phyloP scores from a whole-genome alignment of 169 alveolate species.

The Plasmodium coatneyi region DNA sequence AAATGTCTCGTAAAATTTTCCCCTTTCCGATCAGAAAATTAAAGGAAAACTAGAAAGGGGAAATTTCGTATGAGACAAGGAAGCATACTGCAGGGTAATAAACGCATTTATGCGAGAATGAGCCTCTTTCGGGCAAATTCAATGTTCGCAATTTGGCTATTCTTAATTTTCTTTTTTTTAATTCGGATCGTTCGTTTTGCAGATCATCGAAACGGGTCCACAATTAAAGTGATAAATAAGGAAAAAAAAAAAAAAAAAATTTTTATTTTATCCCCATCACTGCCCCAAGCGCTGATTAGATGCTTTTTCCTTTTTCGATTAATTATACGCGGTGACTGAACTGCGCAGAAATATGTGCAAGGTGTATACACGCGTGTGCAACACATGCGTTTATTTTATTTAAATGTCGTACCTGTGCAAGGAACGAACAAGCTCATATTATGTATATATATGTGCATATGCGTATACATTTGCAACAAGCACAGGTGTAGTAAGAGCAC shows the following conservation, averaged over 20 bases:
- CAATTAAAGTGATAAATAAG: neutral
- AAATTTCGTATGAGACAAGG: neutral
- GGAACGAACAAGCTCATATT: neutral
- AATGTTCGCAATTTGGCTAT: neutral
- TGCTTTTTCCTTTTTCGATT: neutral
- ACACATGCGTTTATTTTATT: neutral
- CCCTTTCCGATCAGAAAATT: neutral
- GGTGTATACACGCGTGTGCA: neutral
- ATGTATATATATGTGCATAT: neutral
- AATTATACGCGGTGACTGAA: neutral
- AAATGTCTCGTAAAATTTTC: neutral
- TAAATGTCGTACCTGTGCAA: neutral
- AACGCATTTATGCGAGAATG: neutral
- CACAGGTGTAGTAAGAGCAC: neutral
- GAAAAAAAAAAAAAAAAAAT: neutral
- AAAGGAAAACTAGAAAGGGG: neutral
- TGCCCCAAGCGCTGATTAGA: neutral
- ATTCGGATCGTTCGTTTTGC: neutral
- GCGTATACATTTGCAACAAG: neutral
- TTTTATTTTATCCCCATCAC: neutral
- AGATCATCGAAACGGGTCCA: neutral
- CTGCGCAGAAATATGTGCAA: neutral
- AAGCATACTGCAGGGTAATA: neutral
- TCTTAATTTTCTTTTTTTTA: neutral
- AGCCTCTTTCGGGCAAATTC: neutral